Conservation (phyloP, 371 early-diverging fungal species). For the Catenaria anguillulae region DNA sequence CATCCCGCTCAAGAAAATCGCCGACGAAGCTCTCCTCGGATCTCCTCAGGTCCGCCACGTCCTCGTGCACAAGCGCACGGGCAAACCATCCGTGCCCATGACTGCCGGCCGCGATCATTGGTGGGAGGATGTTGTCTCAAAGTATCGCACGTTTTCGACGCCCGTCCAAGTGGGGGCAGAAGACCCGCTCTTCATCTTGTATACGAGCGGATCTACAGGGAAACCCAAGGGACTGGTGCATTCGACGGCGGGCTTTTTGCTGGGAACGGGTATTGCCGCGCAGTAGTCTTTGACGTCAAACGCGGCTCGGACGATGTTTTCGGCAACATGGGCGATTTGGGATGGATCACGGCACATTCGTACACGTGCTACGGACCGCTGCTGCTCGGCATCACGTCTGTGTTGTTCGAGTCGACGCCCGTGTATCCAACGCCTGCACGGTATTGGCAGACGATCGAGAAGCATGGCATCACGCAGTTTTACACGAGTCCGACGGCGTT, state of each 20-base stretch:
- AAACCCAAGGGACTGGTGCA: slow-evolving; percentile 88
- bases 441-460: slow-evolving; percentile 71
- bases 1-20: slow-evolving; percentile 77
- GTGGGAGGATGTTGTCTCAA: slow-evolving; percentile 68
- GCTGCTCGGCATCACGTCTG: slow-evolving; percentile 70
- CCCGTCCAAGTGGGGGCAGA: slow-evolving; percentile 71
- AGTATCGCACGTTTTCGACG: slow-evolving; percentile 60
- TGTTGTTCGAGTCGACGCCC: slow-evolving; percentile 84
- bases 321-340: slow-evolving; percentile 66
- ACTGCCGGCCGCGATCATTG: slow-evolving; percentile 58
- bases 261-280: slow-evolving; percentile 74
- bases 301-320: slow-evolving; percentile 66
- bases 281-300: slow-evolving; percentile 87
- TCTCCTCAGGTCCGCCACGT: slow-evolving; percentile 65
- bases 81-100: slow-evolving; percentile 52
- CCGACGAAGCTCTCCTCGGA: slow-evolving; percentile 63
- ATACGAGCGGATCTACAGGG: slow-evolving; percentile 93
- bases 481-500: slow-evolving; percentile 98
- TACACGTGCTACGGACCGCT: slow-evolving; percentile 94
- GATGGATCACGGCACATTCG: slow-evolving; percentile 74
- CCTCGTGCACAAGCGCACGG: slow-evolving; percentile 77
- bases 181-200: slow-evolving; percentile 91
- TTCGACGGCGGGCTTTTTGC: slow-evolving; percentile 85
- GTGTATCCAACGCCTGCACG: slow-evolving; percentile 64
- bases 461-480: slow-evolving; percentile 85